Conservation (phyloP, 2,329 filamentous ascomycete species). For the Beauveria pseudobassiana region DNA sequence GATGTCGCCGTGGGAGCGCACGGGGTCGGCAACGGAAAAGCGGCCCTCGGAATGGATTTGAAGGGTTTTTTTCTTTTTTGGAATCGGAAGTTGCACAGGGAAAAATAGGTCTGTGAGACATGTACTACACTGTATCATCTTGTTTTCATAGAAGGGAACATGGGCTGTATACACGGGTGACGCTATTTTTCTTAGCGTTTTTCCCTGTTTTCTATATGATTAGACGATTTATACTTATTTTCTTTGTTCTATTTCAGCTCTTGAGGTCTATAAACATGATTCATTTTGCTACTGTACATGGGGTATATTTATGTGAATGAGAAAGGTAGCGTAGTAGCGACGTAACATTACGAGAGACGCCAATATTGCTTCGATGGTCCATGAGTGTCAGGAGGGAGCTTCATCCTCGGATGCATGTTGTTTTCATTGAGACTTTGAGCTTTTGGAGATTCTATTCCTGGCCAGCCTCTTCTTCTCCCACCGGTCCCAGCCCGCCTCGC, state of each 20-base stretch:
- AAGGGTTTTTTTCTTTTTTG: neutral
- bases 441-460: constrained; percentile 23
- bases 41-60: constrained; percentile 24
- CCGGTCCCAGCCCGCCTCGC: constrained; percentile 87
- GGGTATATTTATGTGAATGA: neutral
- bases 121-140: constrained; percentile 2
- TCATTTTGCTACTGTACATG: neutral
- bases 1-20: neutral
- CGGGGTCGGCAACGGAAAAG: constrained; percentile 13
- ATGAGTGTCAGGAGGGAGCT: neutral
- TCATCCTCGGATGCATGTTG: neutral
- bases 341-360: neutral
- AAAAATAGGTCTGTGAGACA: neutral
- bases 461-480: constrained; percentile 57
- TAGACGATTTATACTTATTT: constrained; percentile 1
- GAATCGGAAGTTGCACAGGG: neutral
- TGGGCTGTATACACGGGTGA: neutral
- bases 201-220: neutral
- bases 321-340: neutral
- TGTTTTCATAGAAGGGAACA: neutral
- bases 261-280: neutral
- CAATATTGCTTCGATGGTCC: neutral
- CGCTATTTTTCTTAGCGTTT: neutral
- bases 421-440: constrained; percentile 15
- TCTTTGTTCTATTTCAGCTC: neutral